Evolutionary conservation across 108 stramenopile genomes (phyloP), one percentile per base, ranked within the genome.

Genomic region (Cyclotella kingstonii): DNA sequence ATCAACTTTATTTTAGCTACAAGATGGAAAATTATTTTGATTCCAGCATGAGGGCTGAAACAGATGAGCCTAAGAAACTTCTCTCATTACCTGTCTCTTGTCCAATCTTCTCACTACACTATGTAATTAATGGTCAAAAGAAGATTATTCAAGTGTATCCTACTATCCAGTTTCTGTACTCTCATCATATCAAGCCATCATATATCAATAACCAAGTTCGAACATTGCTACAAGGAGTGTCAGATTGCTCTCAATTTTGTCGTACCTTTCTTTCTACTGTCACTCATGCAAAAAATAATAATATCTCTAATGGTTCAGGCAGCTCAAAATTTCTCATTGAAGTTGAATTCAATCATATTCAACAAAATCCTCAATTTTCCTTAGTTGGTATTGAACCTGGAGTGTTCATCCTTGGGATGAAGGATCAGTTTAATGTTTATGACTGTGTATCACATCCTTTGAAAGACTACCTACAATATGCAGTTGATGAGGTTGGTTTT

Each of bases 381-480:
- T 36, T 81, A 1, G 76, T 73, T 5, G 79, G 76, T 6, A 61
- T 81, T 19, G 34, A 61, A 33, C 71, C 56, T 14, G 79, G 79
- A 3, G 69, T 81, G 9, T 81, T 73, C 71, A 38, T 81, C 6
- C 73, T 81, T 46, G 79, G 79, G 14, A 81, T 77, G 79, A 81
- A 81, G 43, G 79, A 81, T 51, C 79, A 81, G 28, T 81, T 81
- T 66, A 81, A 77, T 35, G 48, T 54, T 21, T 54, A 63, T 50
- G 79, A 77, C 28, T 27, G 48, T 22, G 42, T 46, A 41, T 43
- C 43, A 26, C 68, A 71, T 18, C 79, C 68, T 9, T 38, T 81
- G 35, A 48, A 55, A 15, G 35, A 35, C 22, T 31, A 41, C 18
- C 59, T 73, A 21, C 79, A 66, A 56, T 81, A 51, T 60, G 69